Conservation (phyloP, 257 asterid genomes). For the Rhazya stricta region DNA sequence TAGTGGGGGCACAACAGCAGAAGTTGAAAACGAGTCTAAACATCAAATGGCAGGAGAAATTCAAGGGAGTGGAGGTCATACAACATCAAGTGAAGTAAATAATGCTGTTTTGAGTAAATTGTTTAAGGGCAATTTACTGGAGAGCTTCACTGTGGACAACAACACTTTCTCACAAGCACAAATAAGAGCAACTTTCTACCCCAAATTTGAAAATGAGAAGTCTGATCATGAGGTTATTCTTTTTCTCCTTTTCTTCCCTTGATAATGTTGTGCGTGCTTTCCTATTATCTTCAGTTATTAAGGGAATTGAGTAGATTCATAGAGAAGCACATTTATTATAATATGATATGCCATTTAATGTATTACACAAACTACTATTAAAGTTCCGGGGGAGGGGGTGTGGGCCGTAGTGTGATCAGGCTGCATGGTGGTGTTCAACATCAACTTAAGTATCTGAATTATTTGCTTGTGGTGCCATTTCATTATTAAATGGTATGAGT, state of each 20-base stretch:
- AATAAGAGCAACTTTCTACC: conserved; percentile 94
- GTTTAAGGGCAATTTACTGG: conserved; percentile 51
- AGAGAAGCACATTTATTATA: not conserved
- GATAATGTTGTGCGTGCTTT: not conserved
- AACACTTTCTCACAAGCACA: conserved; percentile 62
- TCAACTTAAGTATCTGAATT: not conserved
- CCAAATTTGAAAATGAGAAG: conserved; percentile 96
- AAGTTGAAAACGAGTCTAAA: conserved; percentile 31
- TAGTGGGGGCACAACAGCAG: conserved; percentile 31
- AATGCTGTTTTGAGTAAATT: conserved; percentile 47
- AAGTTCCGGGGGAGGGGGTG: not conserved
- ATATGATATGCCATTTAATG: not conserved
- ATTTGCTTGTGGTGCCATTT: not conserved
- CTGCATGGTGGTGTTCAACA: not conserved
- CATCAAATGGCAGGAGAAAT: conserved; percentile 17
- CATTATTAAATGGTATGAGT: not conserved
- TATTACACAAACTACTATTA: not conserved
- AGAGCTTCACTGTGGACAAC: conserved; percentile 63
- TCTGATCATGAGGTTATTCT: conserved; percentile 82
- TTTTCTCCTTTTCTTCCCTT: not conserved
- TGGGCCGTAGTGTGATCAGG: not conserved
- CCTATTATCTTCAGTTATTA: not conserved
- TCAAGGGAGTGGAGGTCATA: conserved; percentile 24
- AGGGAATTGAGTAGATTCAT: not conserved
- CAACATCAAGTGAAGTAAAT: conserved; percentile 35